Evolutionary conservation across 2,329 filamentous ascomycete genomes (phyloP).

Genomic region (Cladosporium velox): DNA sequence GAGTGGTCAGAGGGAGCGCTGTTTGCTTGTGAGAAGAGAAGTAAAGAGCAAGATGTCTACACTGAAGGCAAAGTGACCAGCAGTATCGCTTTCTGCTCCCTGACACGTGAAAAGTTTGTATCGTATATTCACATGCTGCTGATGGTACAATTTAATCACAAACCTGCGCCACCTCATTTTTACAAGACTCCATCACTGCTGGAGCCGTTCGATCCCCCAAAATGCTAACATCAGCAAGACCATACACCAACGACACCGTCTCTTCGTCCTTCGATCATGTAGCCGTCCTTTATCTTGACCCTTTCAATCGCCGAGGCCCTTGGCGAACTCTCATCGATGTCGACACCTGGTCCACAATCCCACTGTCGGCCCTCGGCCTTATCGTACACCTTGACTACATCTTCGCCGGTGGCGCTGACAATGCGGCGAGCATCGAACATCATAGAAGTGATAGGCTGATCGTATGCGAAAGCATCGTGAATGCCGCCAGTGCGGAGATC

Average conservation of each 20-base stretch:
- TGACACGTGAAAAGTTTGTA: background rate
- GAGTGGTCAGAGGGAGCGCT: background rate
- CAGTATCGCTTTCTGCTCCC: background rate
- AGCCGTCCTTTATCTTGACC: constrained; percentile 90
- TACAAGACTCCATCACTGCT: constrained; percentile 12
- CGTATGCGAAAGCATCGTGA: constrained; percentile 93
- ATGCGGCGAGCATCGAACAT: constrained; percentile 94
- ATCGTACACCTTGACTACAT: constrained; percentile 97
- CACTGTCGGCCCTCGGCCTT: constrained; percentile 94
- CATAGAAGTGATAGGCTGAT: constrained; percentile 89
- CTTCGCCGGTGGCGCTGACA: constrained; percentile 84
- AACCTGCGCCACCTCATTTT: background rate
- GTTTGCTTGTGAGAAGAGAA: background rate
- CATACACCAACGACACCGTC: constrained; percentile 90
- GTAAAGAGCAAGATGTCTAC: background rate
- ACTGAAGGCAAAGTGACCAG: background rate
- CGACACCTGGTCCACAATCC: constrained; percentile 83
- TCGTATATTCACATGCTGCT: constrained; percentile 20
- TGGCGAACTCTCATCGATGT: constrained; percentile 61
- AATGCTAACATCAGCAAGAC: constrained; percentile 61
- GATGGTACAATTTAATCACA: constrained; percentile 14
- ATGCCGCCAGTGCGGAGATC: constrained; percentile 95
- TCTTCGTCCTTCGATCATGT: constrained; percentile 83
- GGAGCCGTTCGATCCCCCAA: background rate
- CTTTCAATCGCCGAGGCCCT: constrained; percentile 64